Percentiles rank a stretch among this genome's conserved stretches.
phyloP scores from a whole-genome alignment of 805 yeast genomes.

The Teunomyces tritomae region DNA sequence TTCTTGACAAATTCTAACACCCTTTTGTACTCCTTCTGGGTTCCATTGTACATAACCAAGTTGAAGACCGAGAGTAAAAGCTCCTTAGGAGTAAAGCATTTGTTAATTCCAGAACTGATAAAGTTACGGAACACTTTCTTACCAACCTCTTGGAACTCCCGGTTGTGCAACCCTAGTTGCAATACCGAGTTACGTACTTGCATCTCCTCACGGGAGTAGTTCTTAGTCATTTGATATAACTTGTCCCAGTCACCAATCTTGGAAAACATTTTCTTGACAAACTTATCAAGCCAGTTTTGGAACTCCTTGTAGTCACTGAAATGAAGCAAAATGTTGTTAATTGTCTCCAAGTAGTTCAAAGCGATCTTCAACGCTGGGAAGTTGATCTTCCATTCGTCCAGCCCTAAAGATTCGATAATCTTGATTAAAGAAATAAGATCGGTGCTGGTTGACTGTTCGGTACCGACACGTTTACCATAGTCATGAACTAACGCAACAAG shows the following conservation, averaged over 20 bases:
- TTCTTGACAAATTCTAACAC: conserved; percentile 51
- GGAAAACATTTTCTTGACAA: conserved; percentile 15
- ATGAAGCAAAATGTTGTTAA: conserved; percentile 30
- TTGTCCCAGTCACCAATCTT: conserved; percentile 30
- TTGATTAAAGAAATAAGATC: conserved; percentile 31
- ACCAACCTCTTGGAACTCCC: conserved; percentile 29
- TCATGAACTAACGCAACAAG: conserved; percentile 38
- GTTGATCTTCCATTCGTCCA: conserved; percentile 20
- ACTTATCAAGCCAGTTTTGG: conserved; percentile 20
- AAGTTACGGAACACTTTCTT: conserved; percentile 44
- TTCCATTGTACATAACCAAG: conserved; percentile 36
- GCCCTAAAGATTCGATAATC: conserved; percentile 25
- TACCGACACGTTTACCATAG: conserved; percentile 37
- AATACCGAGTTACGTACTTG: conserved; percentile 44
- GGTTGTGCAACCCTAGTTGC: conserved; percentile 33
- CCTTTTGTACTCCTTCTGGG: conserved; percentile 58
- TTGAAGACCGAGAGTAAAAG: conserved; percentile 45
- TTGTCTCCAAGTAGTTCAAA: conserved; percentile 31
- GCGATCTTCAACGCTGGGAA: conserved; percentile 35
- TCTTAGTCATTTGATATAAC: conserved; percentile 7
- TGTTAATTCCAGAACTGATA: conserved; percentile 48
- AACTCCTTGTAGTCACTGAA: conserved; percentile 24
- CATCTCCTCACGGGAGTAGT: conserved; percentile 33
- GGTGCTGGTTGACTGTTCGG: conserved; percentile 13
- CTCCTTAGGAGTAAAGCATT: conserved; percentile 49